These are phyloP conservation scores for Phaeosphaeriaceae sp. DNA, from an alignment of 2,329 filamentous ascomycete genomes.

Conservation along the genomic window DNA sequence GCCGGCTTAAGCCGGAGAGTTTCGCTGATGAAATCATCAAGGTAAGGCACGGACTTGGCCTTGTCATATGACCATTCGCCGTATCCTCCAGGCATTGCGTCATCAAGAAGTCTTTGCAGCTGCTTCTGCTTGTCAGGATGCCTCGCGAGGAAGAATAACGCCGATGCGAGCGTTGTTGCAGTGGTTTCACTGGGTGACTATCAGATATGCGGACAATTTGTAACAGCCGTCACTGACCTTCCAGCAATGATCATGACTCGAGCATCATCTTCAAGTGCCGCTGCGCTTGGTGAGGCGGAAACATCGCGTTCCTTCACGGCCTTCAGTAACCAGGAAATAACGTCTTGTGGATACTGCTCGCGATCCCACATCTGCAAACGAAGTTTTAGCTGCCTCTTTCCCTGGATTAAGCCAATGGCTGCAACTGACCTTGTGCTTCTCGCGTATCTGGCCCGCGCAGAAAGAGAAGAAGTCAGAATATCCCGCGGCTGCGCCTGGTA, in stretches of 20 bases:
- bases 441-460: slow-evolving; percentile 37
- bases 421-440: slow-evolving; percentile 38
- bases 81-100: slow-evolving; percentile 29
- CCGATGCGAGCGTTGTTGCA: slow-evolving; percentile 35
- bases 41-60: slow-evolving; percentile 31
- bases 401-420: too few species aligned
- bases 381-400: not conserved
- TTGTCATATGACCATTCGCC: slow-evolving; percentile 40
- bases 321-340: slow-evolving; percentile 52
- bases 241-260: slow-evolving; percentile 45
- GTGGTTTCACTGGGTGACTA: slow-evolving; percentile 38
- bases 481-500: slow-evolving; percentile 37
- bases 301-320: slow-evolving; percentile 47
- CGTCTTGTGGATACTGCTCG: slow-evolving; percentile 43
- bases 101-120: slow-evolving; percentile 41
- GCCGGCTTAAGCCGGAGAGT: slow-evolving; percentile 51
- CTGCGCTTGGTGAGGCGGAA: slow-evolving; percentile 41
- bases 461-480: slow-evolving; percentile 41
- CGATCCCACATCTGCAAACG: slow-evolving; percentile 21
- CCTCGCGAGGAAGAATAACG: slow-evolving; percentile 45
- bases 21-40: slow-evolving; percentile 45
- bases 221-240: slow-evolving; percentile 17
- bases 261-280: slow-evolving; percentile 43
- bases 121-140: slow-evolving; percentile 35
- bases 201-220: not conserved